Evolutionary conservation across 148 eudicot genomes (phyloP).

Genomic region (Camellia lanceoleosa): DNA sequence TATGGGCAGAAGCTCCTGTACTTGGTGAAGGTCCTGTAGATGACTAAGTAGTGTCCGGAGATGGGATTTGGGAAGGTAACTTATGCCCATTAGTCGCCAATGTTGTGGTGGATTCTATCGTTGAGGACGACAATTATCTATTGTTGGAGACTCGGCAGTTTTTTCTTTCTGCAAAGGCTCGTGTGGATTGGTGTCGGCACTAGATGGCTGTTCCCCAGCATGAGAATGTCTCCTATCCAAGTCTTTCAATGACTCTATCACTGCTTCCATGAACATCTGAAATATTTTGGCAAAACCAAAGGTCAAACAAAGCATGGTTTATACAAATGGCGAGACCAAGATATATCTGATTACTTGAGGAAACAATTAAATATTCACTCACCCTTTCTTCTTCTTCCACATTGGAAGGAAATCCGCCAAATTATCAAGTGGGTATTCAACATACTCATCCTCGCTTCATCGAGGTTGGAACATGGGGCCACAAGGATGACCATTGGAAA

Average conservation of each 20-base stretch:
- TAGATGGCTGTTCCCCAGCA: constrained; percentile 35
- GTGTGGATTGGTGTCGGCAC: constrained; percentile 15
- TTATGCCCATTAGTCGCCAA: constrained; percentile 20
- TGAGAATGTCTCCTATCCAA: constrained; percentile 27
- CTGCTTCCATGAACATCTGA: constrained; percentile 93
- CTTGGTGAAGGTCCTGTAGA: constrained; percentile 19
- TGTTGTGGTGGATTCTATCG: too few species aligned
- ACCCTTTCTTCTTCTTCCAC: constrained; percentile 96
- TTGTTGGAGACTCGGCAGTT: constrained; percentile 12
- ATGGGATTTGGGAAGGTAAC: constrained; percentile 17
- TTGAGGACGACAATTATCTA: constrained; percentile 18
- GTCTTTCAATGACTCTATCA: constrained; percentile 74
- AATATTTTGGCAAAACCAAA: constrained; percentile 10
- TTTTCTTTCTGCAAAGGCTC: constrained; percentile 30
- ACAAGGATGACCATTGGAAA: constrained; percentile 58
- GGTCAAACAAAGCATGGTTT: neutral
- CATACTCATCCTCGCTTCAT: constrained; percentile 78
- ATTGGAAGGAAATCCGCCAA: constrained; percentile 67
- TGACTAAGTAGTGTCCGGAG: constrained; percentile 21
- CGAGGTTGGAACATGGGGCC: constrained; percentile 55
- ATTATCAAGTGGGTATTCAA: constrained; percentile 78
- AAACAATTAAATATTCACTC: constrained; percentile 8
- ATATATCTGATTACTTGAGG: too few species aligned
- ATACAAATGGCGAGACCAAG: constrained; percentile 2
- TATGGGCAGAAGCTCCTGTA: constrained; percentile 20